Evolutionary conservation across 768 basidiomycete species (phyloP), one percentile per base, ranked within the genome.

Genomic region (Boletus sensibilis): DNA sequence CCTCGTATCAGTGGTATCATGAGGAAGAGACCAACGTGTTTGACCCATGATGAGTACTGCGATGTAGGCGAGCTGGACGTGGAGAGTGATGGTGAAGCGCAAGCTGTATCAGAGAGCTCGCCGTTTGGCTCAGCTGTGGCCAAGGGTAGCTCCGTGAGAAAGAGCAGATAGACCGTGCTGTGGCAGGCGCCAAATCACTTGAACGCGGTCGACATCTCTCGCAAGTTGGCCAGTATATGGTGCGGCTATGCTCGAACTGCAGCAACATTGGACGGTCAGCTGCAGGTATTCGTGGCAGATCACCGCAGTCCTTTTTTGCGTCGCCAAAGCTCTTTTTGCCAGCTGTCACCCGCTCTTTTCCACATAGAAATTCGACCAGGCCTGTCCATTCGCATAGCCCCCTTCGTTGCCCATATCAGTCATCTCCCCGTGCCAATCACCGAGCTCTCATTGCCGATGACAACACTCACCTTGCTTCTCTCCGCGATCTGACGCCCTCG

Each of bases 21-120:
- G 41, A 5, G 23, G 48, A 42, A 31, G 14, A 21, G 27, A 80
- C 87, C 59, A 70, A 92, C 90, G 88, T 79, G 90, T 82, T 82
- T 92, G 90, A 74, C 90, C 90, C 90, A 92, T 90, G 69, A 52
- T 74, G 68, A 64, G 47, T 68, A 13, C 18, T 69, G 14, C 12
- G 23, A 44, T 46, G 29, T 45, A 11, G 12, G 27, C 12, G 33
- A 34, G 50, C 25, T 58, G n/a, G 25, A 33, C 18, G 53, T 38
- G n/a, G 33, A 21, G 35, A 44, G n/a, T 35, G 44, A 34, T 42
- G 50, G 42, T 39, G 43, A 25, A 50, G 52, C 21, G 42, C 1
- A 39, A 39, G 38, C 16, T 34, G 35, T 49, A 5, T 34, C 33
- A 20, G 29, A 18, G 18, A 11, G 25, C 9, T 14, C 10, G 25